Conservation (phyloP, 2,329 filamentous ascomycete species). For the Calonectria ilicicola region DNA sequence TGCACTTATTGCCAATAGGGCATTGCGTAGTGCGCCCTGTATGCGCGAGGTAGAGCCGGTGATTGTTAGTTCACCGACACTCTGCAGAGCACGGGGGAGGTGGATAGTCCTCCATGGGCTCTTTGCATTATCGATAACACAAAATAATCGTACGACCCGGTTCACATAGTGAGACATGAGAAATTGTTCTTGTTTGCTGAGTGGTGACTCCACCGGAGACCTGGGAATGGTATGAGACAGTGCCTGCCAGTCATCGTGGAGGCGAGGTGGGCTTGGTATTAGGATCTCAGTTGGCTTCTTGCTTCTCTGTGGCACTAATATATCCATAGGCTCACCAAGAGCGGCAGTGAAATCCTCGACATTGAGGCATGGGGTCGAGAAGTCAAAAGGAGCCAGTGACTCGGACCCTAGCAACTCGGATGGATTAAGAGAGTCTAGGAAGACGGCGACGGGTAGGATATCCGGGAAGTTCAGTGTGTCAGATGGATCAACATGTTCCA, state of each 20-base stretch:
- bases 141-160: constrained; percentile 40
- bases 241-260: constrained; percentile 9
- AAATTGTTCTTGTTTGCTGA: constrained; percentile 34
- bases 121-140: constrained; percentile 43
- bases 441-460: constrained; percentile 13
- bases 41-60: constrained; percentile 35
- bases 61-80: constrained; percentile 39
- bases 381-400: constrained; percentile 11
- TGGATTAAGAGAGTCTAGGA: constrained; percentile 10
- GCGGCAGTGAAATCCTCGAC: background rate
- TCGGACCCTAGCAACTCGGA: constrained; percentile 16
- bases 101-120: constrained; percentile 45
- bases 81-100: constrained; percentile 38
- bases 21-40: constrained; percentile 37
- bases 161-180: constrained; percentile 42
- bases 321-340: constrained; percentile 1
- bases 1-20: constrained; percentile 40
- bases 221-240: constrained; percentile 11
- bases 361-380: background rate
- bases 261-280: background rate
- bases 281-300: background rate
- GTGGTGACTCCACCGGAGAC: constrained; percentile 9
- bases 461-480: constrained; percentile 12
- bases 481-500: background rate
- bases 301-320: background rate